These are phyloP conservation scores for Leptoxyphium fumago DNA, from an alignment of 2,329 filamentous ascomycete species.

Conservation along the genomic window DNA sequence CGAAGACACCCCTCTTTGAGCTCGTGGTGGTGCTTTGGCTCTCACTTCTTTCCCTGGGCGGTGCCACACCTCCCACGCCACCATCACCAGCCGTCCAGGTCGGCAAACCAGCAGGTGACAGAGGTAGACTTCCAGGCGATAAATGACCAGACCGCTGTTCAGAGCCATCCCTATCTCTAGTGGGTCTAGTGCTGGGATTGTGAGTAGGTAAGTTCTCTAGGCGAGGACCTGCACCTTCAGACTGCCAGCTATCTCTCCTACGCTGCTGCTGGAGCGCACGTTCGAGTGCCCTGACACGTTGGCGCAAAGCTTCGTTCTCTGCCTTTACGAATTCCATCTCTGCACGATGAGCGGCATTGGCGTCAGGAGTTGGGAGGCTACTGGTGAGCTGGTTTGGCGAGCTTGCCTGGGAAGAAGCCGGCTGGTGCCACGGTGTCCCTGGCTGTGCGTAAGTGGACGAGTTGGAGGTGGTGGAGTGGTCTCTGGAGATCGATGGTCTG, in stretches of 20 bases:
- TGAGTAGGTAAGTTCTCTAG: neutral
- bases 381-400: conserved; percentile 9
- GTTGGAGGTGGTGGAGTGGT: conserved; percentile 6
- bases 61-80: conserved; percentile 19
- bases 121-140: neutral
- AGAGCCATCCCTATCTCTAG: neutral
- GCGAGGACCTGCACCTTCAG: conserved; percentile 10
- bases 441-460: conserved; percentile 13
- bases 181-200: conserved; percentile 1
- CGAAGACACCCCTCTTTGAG: conserved; percentile 6
- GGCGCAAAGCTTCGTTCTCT: conserved; percentile 34
- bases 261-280: conserved; percentile 20
- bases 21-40: conserved; percentile 23
- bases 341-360: conserved; percentile 28
- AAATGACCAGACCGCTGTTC: neutral
- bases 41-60: conserved; percentile 21
- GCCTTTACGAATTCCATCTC: conserved; percentile 35
- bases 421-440: conserved; percentile 9
- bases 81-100: conserved; percentile 16
- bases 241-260: conserved; percentile 18
- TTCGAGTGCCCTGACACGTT: conserved; percentile 33
- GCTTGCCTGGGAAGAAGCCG: conserved; percentile 6
- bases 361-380: conserved; percentile 20
- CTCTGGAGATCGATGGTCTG: conserved; percentile 19
- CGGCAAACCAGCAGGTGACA: conserved; percentile 8